Conservation (phyloP, 2,329 filamentous ascomycete genomes). For the Helotiales sp. region DNA sequence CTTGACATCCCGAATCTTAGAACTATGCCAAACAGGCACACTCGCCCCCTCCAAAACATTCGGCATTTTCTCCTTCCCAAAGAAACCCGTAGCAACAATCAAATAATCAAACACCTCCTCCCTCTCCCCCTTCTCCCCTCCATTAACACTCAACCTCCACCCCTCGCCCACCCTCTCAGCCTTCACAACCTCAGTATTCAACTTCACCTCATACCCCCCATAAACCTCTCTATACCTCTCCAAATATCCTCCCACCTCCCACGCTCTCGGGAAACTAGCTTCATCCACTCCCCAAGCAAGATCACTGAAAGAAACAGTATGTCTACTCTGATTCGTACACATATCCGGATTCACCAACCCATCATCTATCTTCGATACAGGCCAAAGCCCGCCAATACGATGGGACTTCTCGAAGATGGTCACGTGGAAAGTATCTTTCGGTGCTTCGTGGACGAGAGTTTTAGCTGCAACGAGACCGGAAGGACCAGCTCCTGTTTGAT, state of each 20-base stretch:
- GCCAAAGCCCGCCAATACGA: constrained; percentile 79
- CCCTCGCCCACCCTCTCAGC: constrained; percentile 10
- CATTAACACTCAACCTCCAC: constrained; percentile 25
- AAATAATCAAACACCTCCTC: constrained; percentile 63
- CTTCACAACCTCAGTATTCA: constrained; percentile 22
- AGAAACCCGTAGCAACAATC: constrained; percentile 75
- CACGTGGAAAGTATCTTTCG: constrained; percentile 59
- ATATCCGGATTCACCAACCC: constrained; percentile 63
- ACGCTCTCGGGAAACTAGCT: constrained; percentile 72
- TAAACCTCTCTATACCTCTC: constrained; percentile 62
- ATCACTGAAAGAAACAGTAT: constrained; percentile 73
- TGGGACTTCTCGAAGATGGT: constrained; percentile 67
- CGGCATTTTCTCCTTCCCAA: constrained; percentile 60
- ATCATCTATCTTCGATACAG: constrained; percentile 45
- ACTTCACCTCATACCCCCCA: constrained; percentile 27
- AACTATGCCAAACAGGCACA: constrained; percentile 65
- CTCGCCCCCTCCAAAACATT: constrained; percentile 38
- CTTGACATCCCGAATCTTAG: constrained; percentile 58
- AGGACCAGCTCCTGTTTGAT: constrained; percentile 61
- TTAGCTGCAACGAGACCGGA: constrained; percentile 72
- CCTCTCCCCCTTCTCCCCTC: constrained; percentile 3
- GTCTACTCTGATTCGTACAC: constrained; percentile 73
- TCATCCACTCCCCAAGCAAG: constrained; percentile 63
- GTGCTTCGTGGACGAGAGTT: constrained; percentile 63
- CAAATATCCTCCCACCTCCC: constrained; percentile 75